phyloP scores from a whole-genome alignment of 306 rosid genomes.

The Crataegus laevigata region DNA sequence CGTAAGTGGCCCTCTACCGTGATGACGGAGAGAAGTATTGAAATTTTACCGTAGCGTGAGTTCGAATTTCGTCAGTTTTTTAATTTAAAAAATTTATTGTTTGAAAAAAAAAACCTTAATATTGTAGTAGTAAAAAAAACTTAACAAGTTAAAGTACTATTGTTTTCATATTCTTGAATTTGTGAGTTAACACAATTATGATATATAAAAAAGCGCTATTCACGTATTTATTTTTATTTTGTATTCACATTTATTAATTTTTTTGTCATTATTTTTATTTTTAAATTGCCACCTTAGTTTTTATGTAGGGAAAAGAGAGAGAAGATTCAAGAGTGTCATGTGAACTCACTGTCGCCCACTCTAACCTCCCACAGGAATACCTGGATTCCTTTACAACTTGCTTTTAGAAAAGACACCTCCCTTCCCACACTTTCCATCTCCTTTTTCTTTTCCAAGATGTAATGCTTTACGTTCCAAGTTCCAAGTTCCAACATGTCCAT shows the following conservation, averaged over 20 bases:
- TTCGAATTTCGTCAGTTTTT: accelerated
- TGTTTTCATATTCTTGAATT: no score
- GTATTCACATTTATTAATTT: no score
- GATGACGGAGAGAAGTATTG: not conserved
- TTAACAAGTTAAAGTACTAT: no score
- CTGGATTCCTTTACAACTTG: slow-evolving; percentile 17
- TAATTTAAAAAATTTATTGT: no score
- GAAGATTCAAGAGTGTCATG: slow-evolving; percentile 26
- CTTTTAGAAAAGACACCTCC: not conserved
- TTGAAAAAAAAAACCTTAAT: no score
- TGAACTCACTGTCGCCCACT: slow-evolving; percentile 56
- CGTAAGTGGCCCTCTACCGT: no score
- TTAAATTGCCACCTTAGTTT: no score
- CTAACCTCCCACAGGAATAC: slow-evolving; percentile 2
- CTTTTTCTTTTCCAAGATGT: not conserved
- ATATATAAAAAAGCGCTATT: no score
- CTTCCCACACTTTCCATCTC: slow-evolving; percentile 10
- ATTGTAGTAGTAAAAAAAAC: no score
- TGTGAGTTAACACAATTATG: not conserved
- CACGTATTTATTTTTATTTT: no score
- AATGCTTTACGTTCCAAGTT: slow-evolving; percentile 2
- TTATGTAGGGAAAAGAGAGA: not conserved
- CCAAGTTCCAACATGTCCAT: not conserved
- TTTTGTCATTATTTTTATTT: no score
- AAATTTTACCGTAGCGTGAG: accelerated